Percentiles rank a stretch among this genome's conserved stretches.
phyloP scores from a whole-genome alignment of 345 rosid species.

The Syzygium aromaticum region DNA sequence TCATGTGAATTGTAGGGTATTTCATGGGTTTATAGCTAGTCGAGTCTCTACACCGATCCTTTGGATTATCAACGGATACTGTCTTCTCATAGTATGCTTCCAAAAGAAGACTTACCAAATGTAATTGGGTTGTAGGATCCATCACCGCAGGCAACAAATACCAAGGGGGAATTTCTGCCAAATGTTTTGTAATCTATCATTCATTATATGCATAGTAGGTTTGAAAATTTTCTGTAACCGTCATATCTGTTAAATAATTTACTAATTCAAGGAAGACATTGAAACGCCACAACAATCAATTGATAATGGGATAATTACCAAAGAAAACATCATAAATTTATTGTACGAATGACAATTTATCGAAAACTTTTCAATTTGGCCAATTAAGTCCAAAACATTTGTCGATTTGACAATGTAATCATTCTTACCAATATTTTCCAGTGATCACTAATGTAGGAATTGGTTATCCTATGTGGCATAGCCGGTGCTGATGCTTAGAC shows the following conservation, averaged over 20 bases:
- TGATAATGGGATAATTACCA: neutral
- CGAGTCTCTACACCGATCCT: neutral
- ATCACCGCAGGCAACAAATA: neutral
- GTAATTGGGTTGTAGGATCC: neutral
- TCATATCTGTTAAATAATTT: neutral
- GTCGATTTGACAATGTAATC: neutral
- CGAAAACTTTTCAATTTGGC: neutral
- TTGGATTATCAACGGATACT: neutral
- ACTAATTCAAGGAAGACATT: neutral
- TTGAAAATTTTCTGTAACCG: neutral
- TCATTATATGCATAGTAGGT: neutral
- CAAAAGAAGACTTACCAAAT: neutral
- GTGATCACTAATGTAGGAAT: neutral
- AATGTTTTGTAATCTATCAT: neutral
- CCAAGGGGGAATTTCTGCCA: neutral
- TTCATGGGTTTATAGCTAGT: neutral
- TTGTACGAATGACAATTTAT: neutral
- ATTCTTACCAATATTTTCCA: fast-evolving
- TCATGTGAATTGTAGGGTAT: neutral
- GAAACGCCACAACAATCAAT: neutral
- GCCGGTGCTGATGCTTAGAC: neutral
- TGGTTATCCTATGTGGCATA: fast-evolving
- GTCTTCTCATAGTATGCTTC: neutral
- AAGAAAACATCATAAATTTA: neutral
- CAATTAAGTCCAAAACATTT: neutral